Evolutionary conservation across 495 filamentous ascomycete species (phyloP), one percentile per base, ranked within the genome.

Genomic region (Hypomontagnella monticulosa): DNA sequence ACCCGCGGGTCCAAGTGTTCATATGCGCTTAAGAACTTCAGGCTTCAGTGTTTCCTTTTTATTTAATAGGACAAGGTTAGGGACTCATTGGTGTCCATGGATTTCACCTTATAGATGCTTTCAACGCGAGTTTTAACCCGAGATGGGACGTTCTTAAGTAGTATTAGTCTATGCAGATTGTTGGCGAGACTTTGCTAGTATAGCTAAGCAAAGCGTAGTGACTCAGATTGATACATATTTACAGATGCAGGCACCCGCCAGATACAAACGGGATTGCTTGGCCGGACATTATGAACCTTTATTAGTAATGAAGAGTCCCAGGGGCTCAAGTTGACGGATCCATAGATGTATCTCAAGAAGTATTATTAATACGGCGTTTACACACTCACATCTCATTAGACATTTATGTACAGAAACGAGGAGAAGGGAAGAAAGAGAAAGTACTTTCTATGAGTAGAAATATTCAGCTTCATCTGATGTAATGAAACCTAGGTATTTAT

Each of bases 261-360:
- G 23, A 30, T 34, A 44, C 57, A 67, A 61, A 67, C 63, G 15
- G 38, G 23, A 55, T 8, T 47, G 16, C 23, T 9, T 34, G 33
- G 7, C 11, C n/a, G 54, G 36, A 37, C 3, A 8, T 18, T 6
- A 18, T 20, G 32, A 37, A 8, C 5, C 36, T 14, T 16, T 16
- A 6, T 6, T 6, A 27, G 23, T 6, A 27, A 27, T 3, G 23
- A 6, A 27, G 6, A 27, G 6, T 6, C 23, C 23, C 23, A 6
- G 2, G 6, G 6, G 3, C 6, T 27, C 6, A 27, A 27, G 23
- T 6, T 6, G 6, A 27, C 23, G 23, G 23, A 6, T 6, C 23
- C 23, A 27, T 3, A 3, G 23, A 27, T 27, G 6, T 2, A 27
- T 27, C 23, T n/a, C n/a, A n/a, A n/a, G n/a, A n/a, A n/a, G n/a